Conservation (phyloP, 177 flowering plant genomes). For the Tripterygium wilfordii region DNA sequence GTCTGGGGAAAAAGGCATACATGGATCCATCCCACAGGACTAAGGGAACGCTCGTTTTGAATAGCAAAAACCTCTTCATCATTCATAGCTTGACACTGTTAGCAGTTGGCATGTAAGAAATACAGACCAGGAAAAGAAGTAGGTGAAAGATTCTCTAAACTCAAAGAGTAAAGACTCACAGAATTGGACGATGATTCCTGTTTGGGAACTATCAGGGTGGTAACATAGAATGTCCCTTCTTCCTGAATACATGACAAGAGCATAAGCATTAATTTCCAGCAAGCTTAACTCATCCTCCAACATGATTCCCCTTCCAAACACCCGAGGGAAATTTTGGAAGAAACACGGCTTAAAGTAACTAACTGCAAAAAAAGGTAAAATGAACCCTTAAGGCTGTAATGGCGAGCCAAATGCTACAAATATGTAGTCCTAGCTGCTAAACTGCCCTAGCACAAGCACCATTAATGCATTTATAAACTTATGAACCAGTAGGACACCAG, state of each 20-base stretch:
- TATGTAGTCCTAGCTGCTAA: no score
- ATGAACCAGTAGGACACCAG: no score
- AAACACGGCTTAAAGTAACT: no score
- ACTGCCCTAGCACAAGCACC: no score
- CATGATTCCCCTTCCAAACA: no score
- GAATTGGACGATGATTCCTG: slow-evolving; percentile 73
- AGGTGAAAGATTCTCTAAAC: no score
- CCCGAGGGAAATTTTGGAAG: not conserved
- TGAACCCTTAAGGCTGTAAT: no score
- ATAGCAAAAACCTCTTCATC: slow-evolving; percentile 73
- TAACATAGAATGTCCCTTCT: slow-evolving; percentile 49
- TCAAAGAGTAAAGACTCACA: slow-evolving; percentile 53
- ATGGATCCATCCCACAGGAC: slow-evolving; percentile 90
- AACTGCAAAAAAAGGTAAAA: no score
- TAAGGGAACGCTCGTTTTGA: slow-evolving; percentile 58
- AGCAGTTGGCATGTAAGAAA: slow-evolving; percentile 1
- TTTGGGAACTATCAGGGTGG: slow-evolving; percentile 74
- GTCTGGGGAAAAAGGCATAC: slow-evolving; percentile 42
- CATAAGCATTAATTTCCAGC: not conserved
- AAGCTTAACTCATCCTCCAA: no score
- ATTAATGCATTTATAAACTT: no score
- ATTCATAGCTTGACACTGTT: slow-evolving; percentile 65
- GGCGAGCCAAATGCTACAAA: no score
- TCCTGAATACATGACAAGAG: slow-evolving; percentile 30
- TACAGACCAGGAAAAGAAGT: not conserved